Percentiles rank a stretch among this genome's conserved stretches.
Conservation (phyloP, 805 yeast species). For the Phaffomyces thermotolerans region DNA sequence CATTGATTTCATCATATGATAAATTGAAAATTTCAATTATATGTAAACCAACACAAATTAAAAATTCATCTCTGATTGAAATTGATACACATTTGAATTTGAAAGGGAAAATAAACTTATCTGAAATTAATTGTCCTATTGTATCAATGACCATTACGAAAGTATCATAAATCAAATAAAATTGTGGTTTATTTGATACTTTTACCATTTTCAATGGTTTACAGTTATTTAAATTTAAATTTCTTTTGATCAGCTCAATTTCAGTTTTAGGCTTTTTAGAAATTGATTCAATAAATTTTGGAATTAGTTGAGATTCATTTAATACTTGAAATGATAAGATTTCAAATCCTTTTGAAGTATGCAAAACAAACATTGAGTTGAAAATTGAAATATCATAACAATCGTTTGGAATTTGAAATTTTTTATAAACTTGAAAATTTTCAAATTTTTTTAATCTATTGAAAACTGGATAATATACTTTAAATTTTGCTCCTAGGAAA, state of each 20-base stretch:
- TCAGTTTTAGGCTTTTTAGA: constrained; percentile 21
- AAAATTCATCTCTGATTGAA: constrained; percentile 37
- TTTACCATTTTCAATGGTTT: constrained; percentile 60
- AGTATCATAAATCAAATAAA: constrained; percentile 60
- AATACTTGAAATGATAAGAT: constrained; percentile 52
- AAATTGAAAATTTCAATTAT: constrained; percentile 64
- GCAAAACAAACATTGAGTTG: constrained; percentile 59
- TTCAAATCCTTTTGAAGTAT: constrained; percentile 61
- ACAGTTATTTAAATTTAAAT: constrained; percentile 29
- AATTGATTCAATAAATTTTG: constrained; percentile 31
- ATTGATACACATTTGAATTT: constrained; percentile 35
- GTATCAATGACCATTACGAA: constrained; percentile 62
- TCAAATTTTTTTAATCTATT: constrained; percentile 42
- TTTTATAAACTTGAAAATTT: constrained; percentile 36
- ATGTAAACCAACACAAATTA: constrained; percentile 54
- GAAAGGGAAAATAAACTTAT: constrained; percentile 32
- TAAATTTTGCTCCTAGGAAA: constrained; percentile 34
- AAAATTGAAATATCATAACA: constrained; percentile 55
- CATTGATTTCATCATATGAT: constrained; percentile 33
- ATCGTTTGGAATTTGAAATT: constrained; percentile 47
- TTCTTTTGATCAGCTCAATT: constrained; percentile 34
- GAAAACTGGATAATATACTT: constrained; percentile 48
- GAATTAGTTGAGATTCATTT: constrained; percentile 48
- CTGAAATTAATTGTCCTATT: constrained; percentile 43
- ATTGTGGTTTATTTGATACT: constrained; percentile 44